Conservation (phyloP, 257 asterid species). For the Solanum virginianum region DNA sequence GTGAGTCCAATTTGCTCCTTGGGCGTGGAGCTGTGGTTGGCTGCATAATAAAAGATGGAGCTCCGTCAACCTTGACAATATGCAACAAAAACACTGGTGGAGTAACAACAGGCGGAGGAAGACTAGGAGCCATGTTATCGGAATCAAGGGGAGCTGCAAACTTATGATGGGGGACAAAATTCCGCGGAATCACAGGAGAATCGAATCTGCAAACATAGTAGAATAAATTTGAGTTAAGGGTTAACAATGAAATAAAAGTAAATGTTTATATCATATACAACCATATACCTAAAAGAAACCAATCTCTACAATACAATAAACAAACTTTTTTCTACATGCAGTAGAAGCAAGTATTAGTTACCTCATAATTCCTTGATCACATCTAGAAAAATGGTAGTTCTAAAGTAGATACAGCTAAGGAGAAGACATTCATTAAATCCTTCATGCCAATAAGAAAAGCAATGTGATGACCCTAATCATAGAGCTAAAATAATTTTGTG, state of each 20-base stretch:
- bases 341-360: not conserved
- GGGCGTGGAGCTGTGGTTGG: slow-evolving; percentile 81
- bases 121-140: slow-evolving; percentile 25
- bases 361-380: not conserved
- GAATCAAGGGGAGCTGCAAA: slow-evolving; percentile 45
- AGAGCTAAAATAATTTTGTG: not conserved
- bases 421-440: not conserved
- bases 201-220: slow-evolving; percentile 41
- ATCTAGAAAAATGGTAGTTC: not conserved
- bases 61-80: not conserved
- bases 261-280: not conserved
- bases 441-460: not conserved
- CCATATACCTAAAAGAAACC: not conserved
- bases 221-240: not conserved
- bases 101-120: slow-evolving; percentile 61
- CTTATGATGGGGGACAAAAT: slow-evolving; percentile 69
- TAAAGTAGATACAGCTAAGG: not conserved
- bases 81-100: slow-evolving; percentile 10
- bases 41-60: slow-evolving; percentile 26
- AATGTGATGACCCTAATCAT: not conserved
- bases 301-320: not conserved
- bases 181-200: slow-evolving; percentile 75
- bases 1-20: slow-evolving; percentile 88
- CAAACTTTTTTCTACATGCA: not conserved
- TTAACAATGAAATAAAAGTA: not conserved